These are phyloP conservation scores for Pterula multifida DNA, from an alignment of 1,284 basidiomycete genomes.

Conservation along the genomic window DNA sequence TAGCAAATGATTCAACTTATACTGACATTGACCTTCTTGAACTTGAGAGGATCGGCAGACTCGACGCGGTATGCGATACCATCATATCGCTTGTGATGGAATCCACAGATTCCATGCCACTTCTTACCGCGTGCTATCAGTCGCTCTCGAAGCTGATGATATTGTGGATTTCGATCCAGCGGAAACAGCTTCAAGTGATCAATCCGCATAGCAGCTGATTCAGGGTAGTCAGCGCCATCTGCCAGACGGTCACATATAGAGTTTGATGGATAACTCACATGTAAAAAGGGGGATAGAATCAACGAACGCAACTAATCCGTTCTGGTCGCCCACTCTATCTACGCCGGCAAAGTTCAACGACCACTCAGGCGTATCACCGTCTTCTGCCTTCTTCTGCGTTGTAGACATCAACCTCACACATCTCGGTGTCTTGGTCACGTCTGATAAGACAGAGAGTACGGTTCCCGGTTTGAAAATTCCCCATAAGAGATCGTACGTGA, in stretches of 20 bases:
- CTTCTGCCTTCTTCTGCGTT: neutral
- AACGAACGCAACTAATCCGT: neutral
- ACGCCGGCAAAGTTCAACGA: neutral
- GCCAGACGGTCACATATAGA: too few relatives aligned
- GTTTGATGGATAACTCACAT: too few relatives aligned
- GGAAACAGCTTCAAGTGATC: neutral
- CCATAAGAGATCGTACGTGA: neutral
- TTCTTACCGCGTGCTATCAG: neutral
- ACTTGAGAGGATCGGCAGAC: neutral
- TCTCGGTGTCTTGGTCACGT: neutral
- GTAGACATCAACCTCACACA: neutral
- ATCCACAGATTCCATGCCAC: neutral
- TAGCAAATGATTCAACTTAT: too few relatives aligned
- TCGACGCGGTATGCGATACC: neutral
- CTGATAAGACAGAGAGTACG: neutral
- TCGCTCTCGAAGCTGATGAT: neutral
- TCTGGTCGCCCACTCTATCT: neutral
- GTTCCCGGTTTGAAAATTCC: neutral
- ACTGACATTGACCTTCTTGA: neutral
- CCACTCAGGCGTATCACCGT: neutral
- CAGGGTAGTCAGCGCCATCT: neutral
- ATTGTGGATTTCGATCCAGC: neutral
- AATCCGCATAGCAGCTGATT: neutral
- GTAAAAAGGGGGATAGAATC: too few relatives aligned
- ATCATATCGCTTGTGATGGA: neutral